Evolutionary conservation across 2,329 filamentous ascomycete species (phyloP), one percentile per base, ranked within the genome.

Genomic region (Alternaria infectoria): DNA sequence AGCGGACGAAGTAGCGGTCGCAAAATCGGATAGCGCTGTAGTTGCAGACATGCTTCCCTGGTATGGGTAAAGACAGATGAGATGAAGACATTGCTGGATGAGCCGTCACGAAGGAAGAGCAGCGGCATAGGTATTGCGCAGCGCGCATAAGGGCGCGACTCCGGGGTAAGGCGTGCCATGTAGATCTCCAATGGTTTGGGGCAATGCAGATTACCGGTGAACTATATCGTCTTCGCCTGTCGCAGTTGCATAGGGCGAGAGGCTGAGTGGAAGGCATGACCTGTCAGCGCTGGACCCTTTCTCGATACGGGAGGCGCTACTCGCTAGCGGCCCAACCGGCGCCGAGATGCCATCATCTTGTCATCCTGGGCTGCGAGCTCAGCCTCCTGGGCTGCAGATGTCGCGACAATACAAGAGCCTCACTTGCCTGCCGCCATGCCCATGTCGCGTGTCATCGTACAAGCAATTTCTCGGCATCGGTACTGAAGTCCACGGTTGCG

Each of bases 21-120:
- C 56, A 45, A 68, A 36, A 13, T 61, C 50, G 45, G 73, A 58
- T 40, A 79, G 59, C 52, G 77, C 65, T 63, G 74, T 69, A 57
- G 70, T 67, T 54, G 73, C 68, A 61, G 72, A 63, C 64, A 83
- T 71, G 55, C 76, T 75, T 70, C 80, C 77, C 79, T 81, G 80
- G 64, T 65, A 60, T 46, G 45, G 59, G 62, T 54, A 36, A 61
- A 40, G 25, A 49, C 32, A 30, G 65, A 57, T 45, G 52, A 32
- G 30, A 64, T 56, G 55, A 57, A 52, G 58, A 64, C 65, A 47
- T 55, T 49, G 59, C 54, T 43, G 50, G 17, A 32, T 44, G 59
- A 63, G 7, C 40, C 52, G 58, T 61, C 58, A 57, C 54, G 56
- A 52, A 58, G 44, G 32, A 30, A 50, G 49, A 57, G 40, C 9